phyloP scores from a whole-genome alignment of 345 rosid genomes.

The Theobroma cacao region DNA sequence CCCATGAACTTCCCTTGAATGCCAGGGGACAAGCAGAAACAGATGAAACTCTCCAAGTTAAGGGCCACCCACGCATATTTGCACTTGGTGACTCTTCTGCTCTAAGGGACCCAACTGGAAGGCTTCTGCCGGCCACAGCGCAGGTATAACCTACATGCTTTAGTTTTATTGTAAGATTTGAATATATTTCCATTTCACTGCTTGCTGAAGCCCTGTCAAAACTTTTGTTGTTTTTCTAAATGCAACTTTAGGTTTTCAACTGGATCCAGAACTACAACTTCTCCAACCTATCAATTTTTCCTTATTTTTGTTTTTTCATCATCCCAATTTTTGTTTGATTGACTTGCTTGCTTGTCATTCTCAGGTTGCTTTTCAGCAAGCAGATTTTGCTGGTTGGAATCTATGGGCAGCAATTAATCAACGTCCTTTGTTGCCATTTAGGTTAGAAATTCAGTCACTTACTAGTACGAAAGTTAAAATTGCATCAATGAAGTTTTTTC shows the following conservation, averaged over 20 bases:
- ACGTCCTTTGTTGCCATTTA: constrained; percentile 88
- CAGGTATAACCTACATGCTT: constrained; percentile 44
- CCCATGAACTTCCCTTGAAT: constrained; percentile 60
- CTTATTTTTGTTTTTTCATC: neutral
- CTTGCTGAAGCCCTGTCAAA: neutral
- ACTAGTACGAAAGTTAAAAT: neutral
- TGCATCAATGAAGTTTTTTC: constrained; percentile 1
- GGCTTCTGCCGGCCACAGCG: constrained; percentile 86
- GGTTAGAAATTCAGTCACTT: constrained; percentile 33
- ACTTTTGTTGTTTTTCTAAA: neutral
- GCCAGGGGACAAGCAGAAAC: constrained; percentile 89
- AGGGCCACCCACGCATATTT: constrained; percentile 91
- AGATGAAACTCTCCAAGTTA: constrained; percentile 91
- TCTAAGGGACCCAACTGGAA: constrained; percentile 71
- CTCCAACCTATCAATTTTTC: neutral
- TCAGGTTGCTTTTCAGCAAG: constrained; percentile 98
- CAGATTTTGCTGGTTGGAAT: constrained; percentile 96
- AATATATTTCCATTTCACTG: neutral
- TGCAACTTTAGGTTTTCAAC: neutral
- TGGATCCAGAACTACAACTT: neutral
- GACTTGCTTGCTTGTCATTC: constrained; percentile 15
- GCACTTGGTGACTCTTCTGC: constrained; percentile 92
- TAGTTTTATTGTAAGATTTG: neutral
- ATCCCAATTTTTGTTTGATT: neutral
- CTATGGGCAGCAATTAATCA: constrained; percentile 92